phyloP scores from a whole-genome alignment of 1,284 basidiomycete genomes.

The Melampsora larici-populina region DNA sequence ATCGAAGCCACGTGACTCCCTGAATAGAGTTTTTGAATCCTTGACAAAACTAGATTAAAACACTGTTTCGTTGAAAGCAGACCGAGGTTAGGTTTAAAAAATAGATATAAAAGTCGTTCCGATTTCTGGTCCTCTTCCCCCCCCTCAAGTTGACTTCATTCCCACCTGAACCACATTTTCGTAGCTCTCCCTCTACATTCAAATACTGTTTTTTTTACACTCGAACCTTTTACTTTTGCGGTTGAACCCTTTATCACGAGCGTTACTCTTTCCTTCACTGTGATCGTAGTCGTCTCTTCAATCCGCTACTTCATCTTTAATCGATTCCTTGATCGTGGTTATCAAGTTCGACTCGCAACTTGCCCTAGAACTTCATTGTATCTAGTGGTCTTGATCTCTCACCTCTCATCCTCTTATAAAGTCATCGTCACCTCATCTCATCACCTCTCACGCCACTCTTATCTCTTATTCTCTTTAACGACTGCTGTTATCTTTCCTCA shows the following conservation, averaged over 20 bases:
- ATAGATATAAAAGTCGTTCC: slow-evolving; percentile 7
- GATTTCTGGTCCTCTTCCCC: background rate
- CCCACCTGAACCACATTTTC: background rate
- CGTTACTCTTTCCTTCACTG: background rate
- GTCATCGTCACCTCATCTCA: background rate
- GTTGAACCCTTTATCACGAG: background rate
- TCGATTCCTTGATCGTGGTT: background rate
- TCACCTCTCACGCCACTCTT: background rate
- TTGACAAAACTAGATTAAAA: no score
- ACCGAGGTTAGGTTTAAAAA: background rate
- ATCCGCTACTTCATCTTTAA: background rate
- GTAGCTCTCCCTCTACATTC: background rate
- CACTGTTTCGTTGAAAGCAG: background rate
- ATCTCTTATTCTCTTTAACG: background rate
- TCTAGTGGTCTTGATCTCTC: slow-evolving; percentile 17
- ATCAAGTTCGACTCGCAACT: background rate
- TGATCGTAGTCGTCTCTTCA: background rate
- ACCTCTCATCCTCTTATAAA: background rate
- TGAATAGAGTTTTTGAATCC: no score
- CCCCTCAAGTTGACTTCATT: background rate
- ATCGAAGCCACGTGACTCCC: no score
- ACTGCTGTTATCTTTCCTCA: no score
- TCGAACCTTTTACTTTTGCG: background rate
- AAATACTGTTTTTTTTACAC: background rate
- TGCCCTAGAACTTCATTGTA: slow-evolving; percentile 43